Percentiles rank a stretch among this genome's conserved stretches.
Evolutionary conservation across 1,284 basidiomycete genomes (phyloP).

Genomic region (Acaromyces ingoldii): DNA sequence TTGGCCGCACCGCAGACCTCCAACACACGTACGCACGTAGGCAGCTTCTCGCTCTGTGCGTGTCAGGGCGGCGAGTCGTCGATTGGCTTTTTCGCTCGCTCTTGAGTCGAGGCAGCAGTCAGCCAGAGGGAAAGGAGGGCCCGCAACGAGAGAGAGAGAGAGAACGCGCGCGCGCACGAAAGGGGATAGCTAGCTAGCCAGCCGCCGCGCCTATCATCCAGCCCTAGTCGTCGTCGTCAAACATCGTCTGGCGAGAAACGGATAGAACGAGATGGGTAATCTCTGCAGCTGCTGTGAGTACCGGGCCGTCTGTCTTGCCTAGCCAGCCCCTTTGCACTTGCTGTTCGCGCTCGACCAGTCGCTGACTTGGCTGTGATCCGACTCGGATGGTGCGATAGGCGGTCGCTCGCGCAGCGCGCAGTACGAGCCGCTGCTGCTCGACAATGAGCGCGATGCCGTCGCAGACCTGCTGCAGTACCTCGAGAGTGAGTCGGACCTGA

Average conservation of each 20-base stretch:
- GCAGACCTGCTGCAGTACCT: constrained; percentile 95
- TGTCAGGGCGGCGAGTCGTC: too few relatives aligned
- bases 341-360: background rate
- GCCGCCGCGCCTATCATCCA: too few relatives aligned
- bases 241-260: background rate
- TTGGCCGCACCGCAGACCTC: too few relatives aligned
- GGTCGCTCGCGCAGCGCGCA: constrained; percentile 27
- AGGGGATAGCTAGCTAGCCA: too few relatives aligned
- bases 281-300: constrained; percentile 43
- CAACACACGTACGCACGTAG: too few relatives aligned
- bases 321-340: background rate
- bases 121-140: too few relatives aligned
- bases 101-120: too few relatives aligned
- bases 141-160: too few relatives aligned
- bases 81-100: too few relatives aligned
- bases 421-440: constrained; percentile 80
- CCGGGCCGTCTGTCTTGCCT: constrained; percentile 6
- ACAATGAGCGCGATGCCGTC: constrained; percentile 97
- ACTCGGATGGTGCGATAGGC: constrained; percentile 19
- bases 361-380: background rate
- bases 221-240: background rate
- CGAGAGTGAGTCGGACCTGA: constrained; percentile 85
- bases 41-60: too few relatives aligned
- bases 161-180: too few relatives aligned
- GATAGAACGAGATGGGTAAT: constrained; percentile 33